A percentile compares a stretch with the other conserved stretches of the same genome.
phyloP scores from a whole-genome alignment of 2,329 filamentous ascomycete species.

The Fusarium beomiforme region DNA sequence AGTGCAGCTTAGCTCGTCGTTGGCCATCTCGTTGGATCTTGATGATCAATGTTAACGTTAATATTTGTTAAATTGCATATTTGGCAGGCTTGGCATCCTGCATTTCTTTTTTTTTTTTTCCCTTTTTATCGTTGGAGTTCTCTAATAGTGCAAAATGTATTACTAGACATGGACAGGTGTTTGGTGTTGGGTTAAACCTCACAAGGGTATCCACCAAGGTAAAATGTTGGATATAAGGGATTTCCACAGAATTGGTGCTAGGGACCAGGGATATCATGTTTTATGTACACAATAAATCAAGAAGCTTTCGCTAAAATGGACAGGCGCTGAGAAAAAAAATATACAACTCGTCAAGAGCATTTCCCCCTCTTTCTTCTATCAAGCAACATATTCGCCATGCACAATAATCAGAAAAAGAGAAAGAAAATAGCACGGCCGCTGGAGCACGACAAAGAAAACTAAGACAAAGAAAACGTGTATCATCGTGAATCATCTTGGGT shows the following conservation, averaged over 20 bases:
- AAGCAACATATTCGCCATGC: constrained; percentile 14
- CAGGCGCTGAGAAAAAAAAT: constrained; percentile 20
- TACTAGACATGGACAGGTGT: constrained; percentile 5
- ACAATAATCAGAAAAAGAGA: constrained; percentile 4
- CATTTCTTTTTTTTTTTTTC: background rate
- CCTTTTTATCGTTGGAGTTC: background rate
- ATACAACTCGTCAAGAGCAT: constrained; percentile 15
- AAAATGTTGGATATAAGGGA: background rate
- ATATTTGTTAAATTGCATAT: background rate
- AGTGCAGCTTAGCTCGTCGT: background rate
- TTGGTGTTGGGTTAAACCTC: background rate
- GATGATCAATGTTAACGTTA: background rate
- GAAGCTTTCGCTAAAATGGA: constrained; percentile 28
- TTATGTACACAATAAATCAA: constrained; percentile 33
- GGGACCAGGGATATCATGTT: constrained; percentile 34
- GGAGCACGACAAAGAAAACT: constrained; percentile 9
- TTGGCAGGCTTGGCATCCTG: background rate
- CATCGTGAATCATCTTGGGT: constrained; percentile 39
- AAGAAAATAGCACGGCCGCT: constrained; percentile 17
- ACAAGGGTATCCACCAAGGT: background rate
- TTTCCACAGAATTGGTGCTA: constrained; percentile 12
- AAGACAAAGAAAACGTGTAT: constrained; percentile 36
- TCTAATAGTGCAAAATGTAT: constrained; percentile 1
- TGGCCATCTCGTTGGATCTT: background rate
- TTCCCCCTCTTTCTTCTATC: constrained; percentile 20